Percentiles rank a stretch among this genome's conserved stretches.
These are phyloP conservation scores for Lanmaoa rubissima DNA, from an alignment of 768 basidiomycete genomes.

Conservation along the genomic window DNA sequence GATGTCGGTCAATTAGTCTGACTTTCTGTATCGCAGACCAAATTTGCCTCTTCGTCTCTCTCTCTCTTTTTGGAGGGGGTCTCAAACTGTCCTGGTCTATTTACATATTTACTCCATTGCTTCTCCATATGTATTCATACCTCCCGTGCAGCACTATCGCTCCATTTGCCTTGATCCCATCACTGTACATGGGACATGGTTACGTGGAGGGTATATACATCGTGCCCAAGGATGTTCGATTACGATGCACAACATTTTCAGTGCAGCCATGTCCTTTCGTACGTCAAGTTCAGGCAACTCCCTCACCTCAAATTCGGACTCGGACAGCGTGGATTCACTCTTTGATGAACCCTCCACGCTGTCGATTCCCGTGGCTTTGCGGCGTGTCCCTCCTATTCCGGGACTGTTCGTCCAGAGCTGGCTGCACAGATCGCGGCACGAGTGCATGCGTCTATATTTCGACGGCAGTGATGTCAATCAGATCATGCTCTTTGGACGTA, in stretches of 20 bases:
- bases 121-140: neutral
- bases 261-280: slow-evolving; percentile 11
- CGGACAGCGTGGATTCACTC: slow-evolving; percentile 41
- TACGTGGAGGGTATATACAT: slow-evolving; percentile 8
- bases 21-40: neutral
- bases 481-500: slow-evolving; percentile 81
- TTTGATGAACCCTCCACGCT: slow-evolving; percentile 44
- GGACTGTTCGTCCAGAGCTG: slow-evolving; percentile 60
- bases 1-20: neutral
- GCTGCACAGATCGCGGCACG: slow-evolving; percentile 46
- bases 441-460: slow-evolving; percentile 62
- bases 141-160: neutral
- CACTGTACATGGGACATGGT: neutral
- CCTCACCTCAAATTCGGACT: slow-evolving; percentile 13
- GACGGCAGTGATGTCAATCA: slow-evolving; percentile 57
- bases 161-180: neutral
- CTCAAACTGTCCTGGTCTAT: neutral
- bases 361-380: slow-evolving; percentile 24
- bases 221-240: neutral
- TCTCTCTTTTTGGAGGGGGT: neutral
- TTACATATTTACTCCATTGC: too few relatives aligned
- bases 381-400: slow-evolving; percentile 53
- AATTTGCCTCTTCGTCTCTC: too few relatives aligned
- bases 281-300: neutral
- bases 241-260: neutral